Evolutionary conservation across 257 asterid genomes (phyloP).

Genomic region (Salvia miltiorrhiza): DNA sequence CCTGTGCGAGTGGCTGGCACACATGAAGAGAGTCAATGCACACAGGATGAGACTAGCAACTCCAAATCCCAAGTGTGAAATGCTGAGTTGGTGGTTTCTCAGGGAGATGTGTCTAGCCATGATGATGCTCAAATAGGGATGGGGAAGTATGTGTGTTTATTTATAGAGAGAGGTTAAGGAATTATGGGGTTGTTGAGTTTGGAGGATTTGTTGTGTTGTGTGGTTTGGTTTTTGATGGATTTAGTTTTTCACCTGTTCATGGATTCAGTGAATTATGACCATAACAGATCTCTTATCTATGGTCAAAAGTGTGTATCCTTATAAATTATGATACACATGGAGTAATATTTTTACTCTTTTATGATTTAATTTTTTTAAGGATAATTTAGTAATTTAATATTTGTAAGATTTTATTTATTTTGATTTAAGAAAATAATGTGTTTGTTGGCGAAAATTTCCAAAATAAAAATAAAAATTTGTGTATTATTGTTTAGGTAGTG

Average conservation of each 20-base stretch:
- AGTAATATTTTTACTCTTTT: no score
- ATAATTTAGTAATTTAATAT: no score
- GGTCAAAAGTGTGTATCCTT: no score
- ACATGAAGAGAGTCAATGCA: conserved; percentile 58
- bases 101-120: conserved; percentile 45
- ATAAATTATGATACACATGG: no score
- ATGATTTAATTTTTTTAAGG: no score
- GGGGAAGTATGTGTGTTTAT: conserved; percentile 21
- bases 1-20: conserved; percentile 47
- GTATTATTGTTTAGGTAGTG: no score
- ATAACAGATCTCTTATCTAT: not conserved
- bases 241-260: not conserved
- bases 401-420: no score
- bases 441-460: no score
- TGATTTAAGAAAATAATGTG: no score
- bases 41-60: conserved; percentile 47
- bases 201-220: conserved; percentile 43
- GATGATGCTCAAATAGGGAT: conserved; percentile 1
- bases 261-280: conserved; percentile 7
- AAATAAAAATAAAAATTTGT: no score
- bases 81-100: conserved; percentile 25
- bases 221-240: conserved; percentile 16
- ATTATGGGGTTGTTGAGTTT: conserved; percentile 27
- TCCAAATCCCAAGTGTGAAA: conserved; percentile 38
- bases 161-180: not conserved